phyloP scores from a whole-genome alignment of 176 grass and related monocot genomes.

The Areca catechu region DNA sequence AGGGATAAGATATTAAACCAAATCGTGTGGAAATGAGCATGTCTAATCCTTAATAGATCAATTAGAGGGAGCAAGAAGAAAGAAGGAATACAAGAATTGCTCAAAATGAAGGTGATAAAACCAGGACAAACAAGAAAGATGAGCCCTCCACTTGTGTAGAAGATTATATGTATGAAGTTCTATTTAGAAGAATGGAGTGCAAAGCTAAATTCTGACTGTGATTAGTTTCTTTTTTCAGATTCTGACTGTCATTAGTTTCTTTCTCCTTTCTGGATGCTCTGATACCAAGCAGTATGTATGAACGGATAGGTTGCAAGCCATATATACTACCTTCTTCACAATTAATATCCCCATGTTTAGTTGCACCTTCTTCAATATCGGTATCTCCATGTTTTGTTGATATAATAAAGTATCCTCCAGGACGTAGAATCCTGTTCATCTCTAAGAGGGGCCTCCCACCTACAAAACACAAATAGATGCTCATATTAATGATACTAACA shows the following conservation, averaged over 20 bases:
- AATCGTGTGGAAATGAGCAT: too few species aligned
- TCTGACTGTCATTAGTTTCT: background rate
- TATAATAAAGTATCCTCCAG: constrained; percentile 93
- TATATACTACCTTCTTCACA: too few species aligned
- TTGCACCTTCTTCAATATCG: constrained; percentile 81
- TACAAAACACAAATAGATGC: constrained; percentile 32
- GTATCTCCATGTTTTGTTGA: constrained; percentile 76
- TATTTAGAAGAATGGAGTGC: too few species aligned
- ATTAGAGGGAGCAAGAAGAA: background rate
- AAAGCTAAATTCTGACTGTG: too few species aligned
- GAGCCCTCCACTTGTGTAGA: too few species aligned
- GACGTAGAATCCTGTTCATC: constrained; percentile 91
- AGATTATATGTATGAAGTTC: too few species aligned
- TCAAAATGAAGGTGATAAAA: background rate
- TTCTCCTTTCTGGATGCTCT: background rate
- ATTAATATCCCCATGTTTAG: background rate
- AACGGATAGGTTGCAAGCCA: too few species aligned
- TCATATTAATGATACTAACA: constrained; percentile 5
- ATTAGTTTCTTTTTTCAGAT: too few species aligned
- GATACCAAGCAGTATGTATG: too few species aligned
- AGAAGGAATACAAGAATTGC: background rate
- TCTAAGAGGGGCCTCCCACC: constrained; percentile 85
- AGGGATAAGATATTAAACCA: too few species aligned
- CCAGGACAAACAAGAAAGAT: background rate
- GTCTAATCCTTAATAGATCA: too few species aligned